Conservation (phyloP, 495 filamentous ascomycete genomes). For the Annulohypoxylon stygium region DNA sequence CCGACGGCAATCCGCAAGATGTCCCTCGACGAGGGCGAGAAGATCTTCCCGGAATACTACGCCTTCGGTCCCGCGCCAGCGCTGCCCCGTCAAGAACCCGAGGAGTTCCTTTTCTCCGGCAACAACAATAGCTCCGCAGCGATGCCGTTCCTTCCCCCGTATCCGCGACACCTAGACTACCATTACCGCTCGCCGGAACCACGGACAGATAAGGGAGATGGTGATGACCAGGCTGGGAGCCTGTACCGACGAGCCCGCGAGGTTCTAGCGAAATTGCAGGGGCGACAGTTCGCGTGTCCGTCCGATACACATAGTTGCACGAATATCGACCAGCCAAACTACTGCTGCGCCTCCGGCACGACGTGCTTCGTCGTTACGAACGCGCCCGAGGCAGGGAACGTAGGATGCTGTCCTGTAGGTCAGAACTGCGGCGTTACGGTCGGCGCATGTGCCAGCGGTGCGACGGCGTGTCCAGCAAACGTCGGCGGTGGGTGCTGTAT, state of each 20-base stretch:
- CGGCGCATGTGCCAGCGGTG: constrained; percentile 70
- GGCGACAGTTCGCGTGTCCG: constrained; percentile 79
- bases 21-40: constrained; percentile 83
- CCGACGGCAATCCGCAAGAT: constrained; percentile 75
- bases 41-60: constrained; percentile 78
- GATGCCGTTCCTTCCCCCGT: constrained; percentile 54
- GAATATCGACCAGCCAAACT: constrained; percentile 76
- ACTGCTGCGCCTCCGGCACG: constrained; percentile 78
- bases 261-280: constrained; percentile 56
- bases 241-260: constrained; percentile 53
- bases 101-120: constrained; percentile 41
- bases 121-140: constrained; percentile 55
- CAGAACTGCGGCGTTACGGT: constrained; percentile 75
- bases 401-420: constrained; percentile 88
- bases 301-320: constrained; percentile 74
- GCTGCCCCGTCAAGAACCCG: constrained; percentile 37
- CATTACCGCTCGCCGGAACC: constrained; percentile 15
- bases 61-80: constrained; percentile 55
- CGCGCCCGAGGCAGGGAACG: constrained; percentile 80
- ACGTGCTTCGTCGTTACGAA: constrained; percentile 69
- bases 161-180: constrained; percentile 49
- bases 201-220: neutral
- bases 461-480: constrained; percentile 74
- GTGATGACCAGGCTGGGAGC: constrained; percentile 30
- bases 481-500: constrained; percentile 91